Conservation (phyloP, 1,284 basidiomycete genomes). For the Porodaedalea pini region DNA sequence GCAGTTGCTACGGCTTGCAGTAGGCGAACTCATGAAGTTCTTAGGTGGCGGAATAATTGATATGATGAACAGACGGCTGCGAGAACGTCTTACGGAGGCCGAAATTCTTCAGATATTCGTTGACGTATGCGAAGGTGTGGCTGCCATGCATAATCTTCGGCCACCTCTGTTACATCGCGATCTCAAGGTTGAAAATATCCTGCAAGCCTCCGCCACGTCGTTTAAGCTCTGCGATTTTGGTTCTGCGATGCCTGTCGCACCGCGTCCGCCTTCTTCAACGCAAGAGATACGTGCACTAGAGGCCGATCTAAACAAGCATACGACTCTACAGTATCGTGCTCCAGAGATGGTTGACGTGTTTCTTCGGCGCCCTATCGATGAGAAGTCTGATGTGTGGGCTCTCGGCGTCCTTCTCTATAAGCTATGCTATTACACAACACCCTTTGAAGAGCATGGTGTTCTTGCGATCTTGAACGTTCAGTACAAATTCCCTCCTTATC, state of each 20-base stretch:
- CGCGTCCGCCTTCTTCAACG: slow-evolving; percentile 65
- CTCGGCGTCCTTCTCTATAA: slow-evolving; percentile 78
- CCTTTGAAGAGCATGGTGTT: slow-evolving; percentile 95
- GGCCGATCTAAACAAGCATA: slow-evolving; percentile 90
- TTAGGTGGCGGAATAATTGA: slow-evolving; percentile 97
- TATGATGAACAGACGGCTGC: slow-evolving; percentile 95
- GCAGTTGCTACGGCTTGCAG: not conserved
- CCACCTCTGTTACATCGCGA: slow-evolving; percentile 94
- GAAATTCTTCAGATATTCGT: slow-evolving; percentile 99
- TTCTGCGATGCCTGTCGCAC: slow-evolving; percentile 76
- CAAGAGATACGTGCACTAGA: slow-evolving; percentile 86
- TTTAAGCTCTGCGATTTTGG: slow-evolving; percentile 99
- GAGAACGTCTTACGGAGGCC: slow-evolving; percentile 88
- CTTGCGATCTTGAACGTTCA: slow-evolving; percentile 96
- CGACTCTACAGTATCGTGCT: slow-evolving; percentile 92
- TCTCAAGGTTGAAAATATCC: slow-evolving; percentile 98
- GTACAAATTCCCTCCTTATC: slow-evolving; percentile 91
- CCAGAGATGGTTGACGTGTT: slow-evolving; percentile 98
- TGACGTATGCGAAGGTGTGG: slow-evolving; percentile 90
- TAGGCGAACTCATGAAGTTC: slow-evolving; percentile 6
- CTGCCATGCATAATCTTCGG: slow-evolving; percentile 91
- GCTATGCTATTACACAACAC: slow-evolving; percentile 97
- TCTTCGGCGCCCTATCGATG: slow-evolving; percentile 78
- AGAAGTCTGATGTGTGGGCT: slow-evolving; percentile 86
- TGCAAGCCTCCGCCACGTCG: slow-evolving; percentile 69